A percentile compares a stretch with the other conserved stretches of the same genome.
These are phyloP conservation scores for Emericellopsis cladophorae DNA, from an alignment of 2,329 filamentous ascomycete genomes.

Conservation along the genomic window DNA sequence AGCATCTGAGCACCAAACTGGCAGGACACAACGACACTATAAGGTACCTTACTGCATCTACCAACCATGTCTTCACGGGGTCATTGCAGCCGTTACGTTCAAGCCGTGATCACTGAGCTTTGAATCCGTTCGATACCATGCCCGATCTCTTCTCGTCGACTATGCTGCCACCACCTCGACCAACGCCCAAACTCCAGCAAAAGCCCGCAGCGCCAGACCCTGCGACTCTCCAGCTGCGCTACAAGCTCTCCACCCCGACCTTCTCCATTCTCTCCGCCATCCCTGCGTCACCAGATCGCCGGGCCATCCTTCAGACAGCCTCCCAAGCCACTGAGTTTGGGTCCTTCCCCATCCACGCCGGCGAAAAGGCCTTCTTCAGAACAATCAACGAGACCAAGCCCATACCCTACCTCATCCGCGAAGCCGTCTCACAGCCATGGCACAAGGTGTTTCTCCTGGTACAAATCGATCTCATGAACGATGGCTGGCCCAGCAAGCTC, in stretches of 20 bases:
- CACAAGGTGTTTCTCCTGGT: constrained; percentile 70
- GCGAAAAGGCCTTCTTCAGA: constrained; percentile 21
- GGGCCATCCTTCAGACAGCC: constrained; percentile 21
- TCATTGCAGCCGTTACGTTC: no score
- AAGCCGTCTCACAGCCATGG: constrained; percentile 40
- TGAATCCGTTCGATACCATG: no score
- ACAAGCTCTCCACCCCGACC: constrained; percentile 17
- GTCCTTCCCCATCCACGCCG: constrained; percentile 20
- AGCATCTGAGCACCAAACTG: no score
- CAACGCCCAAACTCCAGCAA: no score
- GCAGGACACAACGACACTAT: no score
- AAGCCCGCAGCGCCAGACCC: neutral
- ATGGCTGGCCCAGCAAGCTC: constrained; percentile 44
- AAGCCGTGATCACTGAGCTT: no score
- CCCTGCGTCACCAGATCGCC: constrained; percentile 11
- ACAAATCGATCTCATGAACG: constrained; percentile 54
- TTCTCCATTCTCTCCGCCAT: constrained; percentile 16
- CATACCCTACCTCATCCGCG: constrained; percentile 23
- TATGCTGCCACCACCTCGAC: no score
- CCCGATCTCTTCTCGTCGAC: no score
- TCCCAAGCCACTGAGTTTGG: constrained; percentile 23
- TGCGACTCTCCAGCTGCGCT: constrained; percentile 14
- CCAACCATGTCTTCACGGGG: no score
- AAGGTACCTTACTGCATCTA: no score
- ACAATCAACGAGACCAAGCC: constrained; percentile 22